Evolutionary conservation across 2,329 filamentous ascomycete genomes (phyloP).

Genomic region (Diaporthe helianthi): DNA sequence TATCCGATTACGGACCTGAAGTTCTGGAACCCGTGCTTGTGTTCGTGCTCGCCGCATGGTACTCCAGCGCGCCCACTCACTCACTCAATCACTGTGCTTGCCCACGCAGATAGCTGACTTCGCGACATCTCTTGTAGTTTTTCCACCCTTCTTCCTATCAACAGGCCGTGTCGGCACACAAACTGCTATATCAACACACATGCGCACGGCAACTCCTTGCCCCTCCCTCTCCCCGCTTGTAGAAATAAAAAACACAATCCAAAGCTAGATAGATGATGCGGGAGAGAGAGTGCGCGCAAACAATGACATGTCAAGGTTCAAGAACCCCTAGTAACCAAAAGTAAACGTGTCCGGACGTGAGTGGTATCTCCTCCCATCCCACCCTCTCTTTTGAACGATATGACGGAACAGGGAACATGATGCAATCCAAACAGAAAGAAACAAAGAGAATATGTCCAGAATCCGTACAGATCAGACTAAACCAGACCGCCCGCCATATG

Average conservation of each 20-base stretch:
- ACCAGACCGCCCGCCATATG: slow-evolving; percentile 25
- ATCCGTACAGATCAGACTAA: slow-evolving; percentile 14
- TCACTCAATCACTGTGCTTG: neutral
- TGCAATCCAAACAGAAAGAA: slow-evolving; percentile 17
- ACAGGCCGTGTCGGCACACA: neutral
- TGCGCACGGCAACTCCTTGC: neutral
- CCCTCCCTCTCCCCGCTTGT: neutral
- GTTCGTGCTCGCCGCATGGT: neutral
- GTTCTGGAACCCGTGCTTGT: neutral
- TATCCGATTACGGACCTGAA: slow-evolving; percentile 8
- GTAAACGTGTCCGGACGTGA: slow-evolving; percentile 22
- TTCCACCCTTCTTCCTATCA: slow-evolving; percentile 3
- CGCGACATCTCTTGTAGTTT: slow-evolving; percentile 11
- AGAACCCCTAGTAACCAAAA: neutral
- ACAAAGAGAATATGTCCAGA: neutral
- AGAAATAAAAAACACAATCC: neutral
- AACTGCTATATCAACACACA: slow-evolving; percentile 14
- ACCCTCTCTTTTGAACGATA: slow-evolving; percentile 27
- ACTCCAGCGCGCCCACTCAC: neutral
- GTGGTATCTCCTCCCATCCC: slow-evolving; percentile 35
- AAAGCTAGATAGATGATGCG: slow-evolving; percentile 1
- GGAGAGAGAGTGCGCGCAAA: neutral
- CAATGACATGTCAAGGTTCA: slow-evolving; percentile 6
- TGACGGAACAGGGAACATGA: slow-evolving; percentile 6
- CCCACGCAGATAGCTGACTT: neutral